Evolutionary conservation across 495 filamentous ascomycete species (phyloP), one percentile per base, ranked within the genome.

Genomic region (Xylaria scruposa): DNA sequence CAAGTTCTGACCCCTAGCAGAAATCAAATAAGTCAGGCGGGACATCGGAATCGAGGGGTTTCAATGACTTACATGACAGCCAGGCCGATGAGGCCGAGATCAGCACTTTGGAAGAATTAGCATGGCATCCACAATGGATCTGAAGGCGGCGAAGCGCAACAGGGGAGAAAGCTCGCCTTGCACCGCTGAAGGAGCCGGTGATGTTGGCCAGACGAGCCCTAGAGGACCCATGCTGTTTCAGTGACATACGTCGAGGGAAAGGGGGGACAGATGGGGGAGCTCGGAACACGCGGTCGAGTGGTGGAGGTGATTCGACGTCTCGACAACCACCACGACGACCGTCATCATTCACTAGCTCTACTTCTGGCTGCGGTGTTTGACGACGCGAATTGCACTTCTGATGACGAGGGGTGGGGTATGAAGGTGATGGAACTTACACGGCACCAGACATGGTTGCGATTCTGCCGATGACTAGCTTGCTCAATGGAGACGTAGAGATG

Each of bases 31-130:
- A 46, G 51, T 65, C n/a, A 58, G 69, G 59, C 12, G 15, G 61
- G 17, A 19, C 19, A 15, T 6, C 61, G 73, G n/a, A 58, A 24
- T 40, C 9, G 21, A 21, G 46, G 47, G 33, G 24, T 24, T 0
- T 4, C 44, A 29, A 17, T 33, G 77, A 83, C 86, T 80, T 85
- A 89, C 96, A 99, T 98, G 80, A 99, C 95, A 84, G 97, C 96
- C 88, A 99, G 89, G 91, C 96, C 96, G 85, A 99, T 98, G 81
- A 99, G 94, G 89, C 96, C 96, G 86, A 99, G 94, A 91, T 99
- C 92, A 87, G 87, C 89, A 81, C 87, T 89, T 85, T 74, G 77
- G 71, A 79, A 80, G 76, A 68, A 81, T 88, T 82, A 88, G 85
- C 82, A 87, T 82, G 76, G 44, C 77, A 79, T 71, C 73, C 75